A percentile compares a stretch with the other conserved stretches of the same genome.
Evolutionary conservation across 768 basidiomycete species (phyloP).

Genomic region (Lactarius quietus): DNA sequence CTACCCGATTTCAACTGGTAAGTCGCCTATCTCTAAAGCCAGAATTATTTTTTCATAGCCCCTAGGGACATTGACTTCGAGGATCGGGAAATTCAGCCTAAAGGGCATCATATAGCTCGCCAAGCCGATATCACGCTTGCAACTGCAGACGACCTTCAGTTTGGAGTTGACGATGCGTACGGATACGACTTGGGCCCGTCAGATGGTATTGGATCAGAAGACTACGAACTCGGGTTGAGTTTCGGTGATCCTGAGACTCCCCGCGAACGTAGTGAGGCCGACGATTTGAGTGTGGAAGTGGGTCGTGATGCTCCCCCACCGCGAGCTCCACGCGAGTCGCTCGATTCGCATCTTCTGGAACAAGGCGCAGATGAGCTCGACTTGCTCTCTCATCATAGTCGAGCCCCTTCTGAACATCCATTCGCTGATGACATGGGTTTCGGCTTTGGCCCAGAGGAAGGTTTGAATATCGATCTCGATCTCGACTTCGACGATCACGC

Average conservation of each 20-base stretch:
- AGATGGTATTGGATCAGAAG: conserved; percentile 84
- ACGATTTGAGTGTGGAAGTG: conserved; percentile 65
- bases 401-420: conserved; percentile 62
- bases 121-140: conserved; percentile 87
- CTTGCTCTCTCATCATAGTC: conserved; percentile 57
- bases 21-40: conserved; percentile 23
- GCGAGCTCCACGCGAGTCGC: conserved; percentile 47
- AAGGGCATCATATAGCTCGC: conserved; percentile 79
- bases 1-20: conserved; percentile 82
- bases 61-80: conserved; percentile 78
- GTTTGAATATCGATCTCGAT: conserved; percentile 60
- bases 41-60: conserved; percentile 18
- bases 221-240: conserved; percentile 74
- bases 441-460: conserved; percentile 44
- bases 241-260: conserved; percentile 51
- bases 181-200: conserved; percentile 78
- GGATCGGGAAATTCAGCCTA: conserved; percentile 57
- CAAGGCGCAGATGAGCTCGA: conserved; percentile 55
- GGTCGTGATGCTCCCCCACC: conserved; percentile 65
- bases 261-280: conserved; percentile 39
- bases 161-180: conserved; percentile 57
- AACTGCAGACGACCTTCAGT: conserved; percentile 66
- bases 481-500: conserved; percentile 64
- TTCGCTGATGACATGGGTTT: conserved; percentile 54
- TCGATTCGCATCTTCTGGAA: conserved; percentile 60